Conservation (phyloP, 805 yeast species). For the Saturnispora galanensis region DNA sequence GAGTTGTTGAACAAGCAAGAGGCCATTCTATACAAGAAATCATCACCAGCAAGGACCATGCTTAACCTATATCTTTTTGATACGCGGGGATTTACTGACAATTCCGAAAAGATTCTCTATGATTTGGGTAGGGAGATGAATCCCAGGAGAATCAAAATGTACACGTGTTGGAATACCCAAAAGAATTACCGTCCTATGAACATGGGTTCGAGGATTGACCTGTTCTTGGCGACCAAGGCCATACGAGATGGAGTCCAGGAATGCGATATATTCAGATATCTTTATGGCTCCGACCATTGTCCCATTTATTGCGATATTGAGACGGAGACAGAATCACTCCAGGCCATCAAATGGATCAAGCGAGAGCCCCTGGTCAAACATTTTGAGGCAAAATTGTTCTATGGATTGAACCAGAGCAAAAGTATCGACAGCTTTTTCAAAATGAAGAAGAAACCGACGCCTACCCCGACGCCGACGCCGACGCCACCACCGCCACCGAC, state of each 20-base stretch:
- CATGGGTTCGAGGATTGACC: slow-evolving; percentile 82
- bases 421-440: slow-evolving; percentile 26
- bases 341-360: neutral
- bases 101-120: slow-evolving; percentile 34
- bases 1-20: slow-evolving; percentile 26
- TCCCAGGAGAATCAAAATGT: slow-evolving; percentile 54
- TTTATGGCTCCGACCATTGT: slow-evolving; percentile 91
- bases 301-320: slow-evolving; percentile 71
- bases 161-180: slow-evolving; percentile 87
- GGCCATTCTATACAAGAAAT: slow-evolving; percentile 29
- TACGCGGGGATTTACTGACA: slow-evolving; percentile 19
- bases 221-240: slow-evolving; percentile 43
- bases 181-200: slow-evolving; percentile 70
- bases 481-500: neutral
- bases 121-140: slow-evolving; percentile 53
- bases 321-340: slow-evolving; percentile 3
- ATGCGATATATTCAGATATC: slow-evolving; percentile 46
- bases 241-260: slow-evolving; percentile 32
- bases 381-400: slow-evolving; percentile 46
- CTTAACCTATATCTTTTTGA: slow-evolving; percentile 35
- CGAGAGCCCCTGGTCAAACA: slow-evolving; percentile 18
- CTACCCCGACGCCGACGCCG: neutral
- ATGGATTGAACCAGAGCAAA: slow-evolving; percentile 27
- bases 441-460: neutral
- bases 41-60: slow-evolving; percentile 33